A percentile compares a stretch with the other conserved stretches of the same genome.
These are phyloP conservation scores for Paecilomyces sp. DNA, from an alignment of 2,329 filamentous ascomycete species.

Conservation along the genomic window DNA sequence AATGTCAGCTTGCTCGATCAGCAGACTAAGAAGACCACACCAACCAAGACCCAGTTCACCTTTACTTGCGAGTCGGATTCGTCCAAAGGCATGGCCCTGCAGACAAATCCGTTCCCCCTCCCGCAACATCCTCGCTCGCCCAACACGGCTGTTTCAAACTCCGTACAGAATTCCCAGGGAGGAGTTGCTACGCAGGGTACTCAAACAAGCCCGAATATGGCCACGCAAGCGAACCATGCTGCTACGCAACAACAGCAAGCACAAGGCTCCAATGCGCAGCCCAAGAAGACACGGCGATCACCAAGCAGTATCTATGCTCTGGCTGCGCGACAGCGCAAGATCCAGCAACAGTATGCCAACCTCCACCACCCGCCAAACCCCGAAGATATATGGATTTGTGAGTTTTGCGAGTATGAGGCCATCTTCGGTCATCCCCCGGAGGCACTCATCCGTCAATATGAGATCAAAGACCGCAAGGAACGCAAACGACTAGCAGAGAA, in stretches of 20 bases:
- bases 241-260: slow-evolving; percentile 19
- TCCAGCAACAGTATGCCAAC: slow-evolving; percentile 70
- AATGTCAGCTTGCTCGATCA: slow-evolving; percentile 73
- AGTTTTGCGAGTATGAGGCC: slow-evolving; percentile 95
- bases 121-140: slow-evolving; percentile 28
- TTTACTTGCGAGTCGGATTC: slow-evolving; percentile 93
- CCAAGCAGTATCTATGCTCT: slow-evolving; percentile 63
- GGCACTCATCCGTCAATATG: slow-evolving; percentile 82
- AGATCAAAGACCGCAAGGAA: slow-evolving; percentile 84
- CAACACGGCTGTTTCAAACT: slow-evolving; percentile 23
- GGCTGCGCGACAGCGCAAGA: slow-evolving; percentile 70
- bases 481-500: slow-evolving; percentile 82
- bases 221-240: slow-evolving; percentile 26
- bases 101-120: slow-evolving; percentile 45
- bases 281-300: slow-evolving; percentile 59
- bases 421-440: slow-evolving; percentile 86
- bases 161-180: slow-evolving; percentile 28
- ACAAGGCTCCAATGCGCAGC: slow-evolving; percentile 37
- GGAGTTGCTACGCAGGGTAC: slow-evolving; percentile 47
- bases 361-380: slow-evolving; percentile 61
- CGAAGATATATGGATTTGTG: slow-evolving; percentile 88
- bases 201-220: slow-evolving; percentile 48
- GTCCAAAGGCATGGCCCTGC: slow-evolving; percentile 70
- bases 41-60: slow-evolving; percentile 83
- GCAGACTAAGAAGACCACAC: slow-evolving; percentile 55